These are phyloP conservation scores for Setaria viridis DNA, from an alignment of 202 grass and related monocot species.

Conservation along the genomic window DNA sequence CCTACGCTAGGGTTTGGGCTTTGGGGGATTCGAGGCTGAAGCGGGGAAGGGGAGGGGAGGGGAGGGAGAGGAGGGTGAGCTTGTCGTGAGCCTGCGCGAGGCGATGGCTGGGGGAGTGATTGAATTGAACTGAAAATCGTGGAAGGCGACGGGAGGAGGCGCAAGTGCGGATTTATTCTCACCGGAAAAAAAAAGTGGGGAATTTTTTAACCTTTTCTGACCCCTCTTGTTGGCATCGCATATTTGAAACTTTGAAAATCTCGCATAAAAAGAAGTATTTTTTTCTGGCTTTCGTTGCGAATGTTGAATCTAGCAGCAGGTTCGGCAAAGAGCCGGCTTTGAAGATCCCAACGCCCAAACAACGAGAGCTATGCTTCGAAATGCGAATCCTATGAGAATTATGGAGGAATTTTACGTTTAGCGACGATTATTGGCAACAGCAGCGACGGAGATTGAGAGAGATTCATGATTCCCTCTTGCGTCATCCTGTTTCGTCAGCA, in stretches of 20 bases:
- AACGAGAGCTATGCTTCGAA: no score
- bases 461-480: no score
- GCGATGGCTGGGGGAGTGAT: background rate
- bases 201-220: background rate
- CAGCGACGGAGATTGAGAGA: no score
- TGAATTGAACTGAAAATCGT: background rate
- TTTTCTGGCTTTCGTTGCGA: no score
- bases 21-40: background rate
- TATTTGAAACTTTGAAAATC: background rate
- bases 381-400: background rate
- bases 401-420: background rate
- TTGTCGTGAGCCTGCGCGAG: constrained; percentile 8
- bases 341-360: no score
- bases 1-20: constrained; percentile 38
- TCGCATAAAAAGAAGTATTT: no score
- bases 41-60: background rate
- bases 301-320: no score
- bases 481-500: no score
- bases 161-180: background rate
- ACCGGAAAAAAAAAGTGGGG: background rate
- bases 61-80: background rate
- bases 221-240: background rate
- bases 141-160: background rate
- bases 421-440: background rate
- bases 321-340: no score